These are phyloP conservation scores for Kwoniella shivajii DNA, from an alignment of 1,284 basidiomycete species.

Conservation along the genomic window DNA sequence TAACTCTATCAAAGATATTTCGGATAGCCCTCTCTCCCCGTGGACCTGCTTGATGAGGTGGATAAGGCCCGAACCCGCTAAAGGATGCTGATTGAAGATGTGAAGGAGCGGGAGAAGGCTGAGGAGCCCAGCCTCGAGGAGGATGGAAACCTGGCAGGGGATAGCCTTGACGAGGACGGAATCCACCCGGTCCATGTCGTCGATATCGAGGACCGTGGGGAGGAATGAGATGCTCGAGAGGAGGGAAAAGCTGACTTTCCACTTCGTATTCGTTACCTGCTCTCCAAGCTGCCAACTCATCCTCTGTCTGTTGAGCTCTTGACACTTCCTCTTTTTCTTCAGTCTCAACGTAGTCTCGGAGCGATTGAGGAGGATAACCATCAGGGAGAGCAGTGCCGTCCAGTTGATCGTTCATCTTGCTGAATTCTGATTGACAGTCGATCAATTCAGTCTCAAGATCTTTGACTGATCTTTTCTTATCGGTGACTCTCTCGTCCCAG, in stretches of 20 bases:
- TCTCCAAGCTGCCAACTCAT: slow-evolving; percentile 46
- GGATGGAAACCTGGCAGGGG: slow-evolving; percentile 3
- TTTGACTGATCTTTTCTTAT: slow-evolving; percentile 39
- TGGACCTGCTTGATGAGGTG: slow-evolving; percentile 4
- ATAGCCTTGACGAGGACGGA: slow-evolving; percentile 6
- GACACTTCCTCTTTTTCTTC: slow-evolving; percentile 30
- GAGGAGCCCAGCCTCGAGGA: slow-evolving; percentile 5
- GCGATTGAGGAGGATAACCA: slow-evolving; percentile 15
- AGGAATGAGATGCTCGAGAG: slow-evolving; percentile 41
- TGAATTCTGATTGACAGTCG: slow-evolving; percentile 24
- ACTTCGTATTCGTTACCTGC: slow-evolving; percentile 27
- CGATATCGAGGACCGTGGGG: slow-evolving; percentile 12
- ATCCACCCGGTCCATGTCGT: slow-evolving; percentile 6
- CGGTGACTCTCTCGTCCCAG: slow-evolving; percentile 42
- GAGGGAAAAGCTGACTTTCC: slow-evolving; percentile 36
- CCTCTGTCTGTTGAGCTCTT: slow-evolving; percentile 31
- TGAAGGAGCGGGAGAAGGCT: slow-evolving; percentile 11
- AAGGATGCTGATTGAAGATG: neutral
- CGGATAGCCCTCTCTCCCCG: slow-evolving; percentile 15
- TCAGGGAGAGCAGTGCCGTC: slow-evolving; percentile 17
- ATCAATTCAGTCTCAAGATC: slow-evolving; percentile 29
- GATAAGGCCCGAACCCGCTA: slow-evolving; percentile 11
- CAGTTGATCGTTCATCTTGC: slow-evolving; percentile 32
- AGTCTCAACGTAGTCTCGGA: slow-evolving; percentile 33
- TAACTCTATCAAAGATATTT: slow-evolving; percentile 30